Evolutionary conservation across 2,329 filamentous ascomycete genomes (phyloP), one percentile per base, ranked within the genome.

Genomic region (Pseudogymnoascus sp.): DNA sequence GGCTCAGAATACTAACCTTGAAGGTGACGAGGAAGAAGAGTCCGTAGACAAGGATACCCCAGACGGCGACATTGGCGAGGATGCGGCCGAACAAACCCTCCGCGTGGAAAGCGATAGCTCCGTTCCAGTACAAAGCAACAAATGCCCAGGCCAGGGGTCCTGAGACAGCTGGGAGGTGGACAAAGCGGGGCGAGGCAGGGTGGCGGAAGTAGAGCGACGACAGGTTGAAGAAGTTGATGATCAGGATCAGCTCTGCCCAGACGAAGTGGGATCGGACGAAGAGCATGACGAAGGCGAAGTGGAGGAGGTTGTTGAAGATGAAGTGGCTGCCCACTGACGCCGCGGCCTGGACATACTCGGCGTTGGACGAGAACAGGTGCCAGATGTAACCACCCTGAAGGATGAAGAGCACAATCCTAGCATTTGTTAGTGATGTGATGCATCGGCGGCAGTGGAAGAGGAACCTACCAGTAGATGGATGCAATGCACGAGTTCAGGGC

Each of bases 51-150:
- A 93, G 78, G 67, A 93, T 87, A 26, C 87, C 85, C 92, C 92
- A 96, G 71, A 96, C 89, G 69, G 92, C 91, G 68, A 96, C 80
- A 72, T 96, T 96, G 61, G 90, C 91, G 23, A 95, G 83, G 68
- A 96, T 87, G 59, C 90, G 81, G n/a, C 89, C 88, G 1, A 88
- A 80, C 4, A 91, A 75, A 64, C 79, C 83, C 64, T 87, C 78
- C 7, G 86, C 82, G 72, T 90, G 80, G n/a, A 93, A 84, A 73
- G 90, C 89, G 59, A 93, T 87, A 19, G 92, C 91, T 7, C 92
- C 92, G 69, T 91, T 90, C 90, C 91, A 96, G 80, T 93, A 93
- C 62, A 96, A 81, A 31, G 90, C 89, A 13, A 93, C 86, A 72
- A 95, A 90, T 13, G 88, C 92, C 90, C 91, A 96, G 1, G 88